Conservation (phyloP, 2,329 filamentous ascomycete species). For the Amauroascus niger region DNA sequence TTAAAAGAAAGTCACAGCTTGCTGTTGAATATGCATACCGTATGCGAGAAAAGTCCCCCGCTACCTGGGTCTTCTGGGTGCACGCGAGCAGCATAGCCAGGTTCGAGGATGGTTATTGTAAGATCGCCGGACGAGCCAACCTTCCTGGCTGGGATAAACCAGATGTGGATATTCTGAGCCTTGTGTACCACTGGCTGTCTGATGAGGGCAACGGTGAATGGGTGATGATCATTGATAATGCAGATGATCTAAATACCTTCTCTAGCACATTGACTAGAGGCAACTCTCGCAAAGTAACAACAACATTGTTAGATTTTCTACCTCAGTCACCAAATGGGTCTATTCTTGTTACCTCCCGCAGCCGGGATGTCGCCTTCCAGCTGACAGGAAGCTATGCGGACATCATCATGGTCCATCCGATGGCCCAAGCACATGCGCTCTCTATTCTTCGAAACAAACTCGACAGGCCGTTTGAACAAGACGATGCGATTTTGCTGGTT, state of each 20-base stretch:
- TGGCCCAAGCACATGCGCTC: too few species aligned
- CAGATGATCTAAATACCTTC: constrained; percentile 20
- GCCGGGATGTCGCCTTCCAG: too few species aligned
- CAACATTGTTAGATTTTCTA: too few species aligned
- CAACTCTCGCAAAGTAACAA: too few species aligned
- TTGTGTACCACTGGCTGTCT: constrained; percentile 11
- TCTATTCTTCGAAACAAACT: too few species aligned
- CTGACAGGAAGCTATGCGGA: too few species aligned
- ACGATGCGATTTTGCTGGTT: too few species aligned
- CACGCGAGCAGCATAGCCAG: constrained; percentile 19
- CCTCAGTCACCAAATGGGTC: too few species aligned
- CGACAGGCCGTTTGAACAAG: too few species aligned
- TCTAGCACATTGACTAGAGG: neutral
- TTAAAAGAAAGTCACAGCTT: constrained; percentile 25
- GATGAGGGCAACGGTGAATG: constrained; percentile 16
- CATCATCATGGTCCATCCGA: too few species aligned
- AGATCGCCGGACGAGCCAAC: constrained; percentile 17
- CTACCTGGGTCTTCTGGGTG: constrained; percentile 26
- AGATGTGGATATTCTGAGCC: constrained; percentile 1
- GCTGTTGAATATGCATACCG: constrained; percentile 23
- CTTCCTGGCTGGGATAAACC: constrained; percentile 11
- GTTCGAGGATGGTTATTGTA: constrained; percentile 22
- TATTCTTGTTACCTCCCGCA: too few species aligned
- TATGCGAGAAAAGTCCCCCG: constrained; percentile 15
- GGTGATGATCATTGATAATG: constrained; percentile 27